Conservation (phyloP, 169 alveolate genomes). For the Plasmodium cynomolgi region DNA sequence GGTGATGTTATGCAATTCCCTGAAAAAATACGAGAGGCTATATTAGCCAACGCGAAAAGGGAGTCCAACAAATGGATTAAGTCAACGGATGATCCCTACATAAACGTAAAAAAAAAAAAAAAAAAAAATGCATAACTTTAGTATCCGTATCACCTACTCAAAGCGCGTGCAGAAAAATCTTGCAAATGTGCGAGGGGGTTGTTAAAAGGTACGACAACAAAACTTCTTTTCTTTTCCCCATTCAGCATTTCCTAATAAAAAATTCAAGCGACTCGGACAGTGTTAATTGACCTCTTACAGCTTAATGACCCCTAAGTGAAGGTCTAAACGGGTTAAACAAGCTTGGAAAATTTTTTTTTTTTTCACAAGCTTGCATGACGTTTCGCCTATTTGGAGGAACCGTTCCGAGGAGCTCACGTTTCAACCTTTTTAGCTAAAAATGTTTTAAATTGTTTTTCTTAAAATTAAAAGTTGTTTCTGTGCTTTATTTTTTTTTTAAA, state of each 20-base stretch:
- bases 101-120: constrained; percentile 40
- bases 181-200: background rate
- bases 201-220: background rate
- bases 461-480: background rate
- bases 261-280: constrained; percentile 59
- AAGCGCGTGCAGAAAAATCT: background rate
- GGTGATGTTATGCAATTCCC: constrained; percentile 71
- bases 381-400: background rate
- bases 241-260: constrained; percentile 47
- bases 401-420: background rate
- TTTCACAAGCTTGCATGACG: background rate
- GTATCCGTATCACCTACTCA: background rate
- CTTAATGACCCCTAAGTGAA: background rate
- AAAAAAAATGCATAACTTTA: background rate
- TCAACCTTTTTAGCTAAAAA: background rate
- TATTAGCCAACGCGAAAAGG: constrained; percentile 38
- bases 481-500: background rate
- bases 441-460: background rate
- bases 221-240: constrained; percentile 13
- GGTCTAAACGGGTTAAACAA: background rate
- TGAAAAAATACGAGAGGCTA: constrained; percentile 43
- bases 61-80: constrained; percentile 62
- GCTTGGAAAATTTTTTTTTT: background rate
- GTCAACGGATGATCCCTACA: constrained; percentile 72
- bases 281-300: background rate